phyloP scores from a whole-genome alignment of 2,329 filamentous ascomycete genomes.

The Neodidymelliopsis sp. region DNA sequence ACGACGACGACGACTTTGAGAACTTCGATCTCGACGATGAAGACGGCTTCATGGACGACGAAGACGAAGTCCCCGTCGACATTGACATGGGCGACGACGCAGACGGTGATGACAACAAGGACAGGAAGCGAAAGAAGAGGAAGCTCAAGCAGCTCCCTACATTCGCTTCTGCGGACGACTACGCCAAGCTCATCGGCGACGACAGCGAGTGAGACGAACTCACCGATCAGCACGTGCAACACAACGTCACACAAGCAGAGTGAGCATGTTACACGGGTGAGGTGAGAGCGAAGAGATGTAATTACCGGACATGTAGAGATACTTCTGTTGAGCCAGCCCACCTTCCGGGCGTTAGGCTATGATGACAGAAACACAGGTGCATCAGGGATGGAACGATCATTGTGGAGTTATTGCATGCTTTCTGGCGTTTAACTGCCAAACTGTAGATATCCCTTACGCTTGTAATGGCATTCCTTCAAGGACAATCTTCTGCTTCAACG shows the following conservation, averaged over 20 bases:
- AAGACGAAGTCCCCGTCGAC: slow-evolving; percentile 62
- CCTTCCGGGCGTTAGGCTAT: slow-evolving; percentile 19
- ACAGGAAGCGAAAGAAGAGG: slow-evolving; percentile 71
- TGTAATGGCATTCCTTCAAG: slow-evolving; percentile 30
- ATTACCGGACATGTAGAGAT: slow-evolving; percentile 14
- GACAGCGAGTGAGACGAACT: slow-evolving; percentile 34
- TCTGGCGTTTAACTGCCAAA: slow-evolving; percentile 18
- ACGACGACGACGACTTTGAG: slow-evolving; percentile 49
- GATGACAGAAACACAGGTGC: slow-evolving; percentile 22
- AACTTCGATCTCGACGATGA: slow-evolving; percentile 59
- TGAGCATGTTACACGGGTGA: no score
- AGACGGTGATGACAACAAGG: slow-evolving; percentile 53
- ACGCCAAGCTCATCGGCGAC: slow-evolving; percentile 80
- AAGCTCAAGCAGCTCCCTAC: slow-evolving; percentile 88
- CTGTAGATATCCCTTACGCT: slow-evolving; percentile 46
- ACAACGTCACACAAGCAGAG: no score
- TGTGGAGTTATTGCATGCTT: slow-evolving; percentile 20
- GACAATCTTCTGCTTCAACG: slow-evolving; percentile 1
- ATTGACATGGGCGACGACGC: slow-evolving; percentile 52
- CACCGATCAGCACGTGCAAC: background rate
- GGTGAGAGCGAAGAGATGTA: slow-evolving; percentile 6
- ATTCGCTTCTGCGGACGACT: slow-evolving; percentile 94
- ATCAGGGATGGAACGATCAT: slow-evolving; percentile 10
- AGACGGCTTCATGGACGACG: slow-evolving; percentile 62
- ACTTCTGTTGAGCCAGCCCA: slow-evolving; percentile 20